Evolutionary conservation across 176 grass and related monocot species (phyloP), one percentile per base, ranked within the genome.

Genomic region (Eremochloa ophiuroides): DNA sequence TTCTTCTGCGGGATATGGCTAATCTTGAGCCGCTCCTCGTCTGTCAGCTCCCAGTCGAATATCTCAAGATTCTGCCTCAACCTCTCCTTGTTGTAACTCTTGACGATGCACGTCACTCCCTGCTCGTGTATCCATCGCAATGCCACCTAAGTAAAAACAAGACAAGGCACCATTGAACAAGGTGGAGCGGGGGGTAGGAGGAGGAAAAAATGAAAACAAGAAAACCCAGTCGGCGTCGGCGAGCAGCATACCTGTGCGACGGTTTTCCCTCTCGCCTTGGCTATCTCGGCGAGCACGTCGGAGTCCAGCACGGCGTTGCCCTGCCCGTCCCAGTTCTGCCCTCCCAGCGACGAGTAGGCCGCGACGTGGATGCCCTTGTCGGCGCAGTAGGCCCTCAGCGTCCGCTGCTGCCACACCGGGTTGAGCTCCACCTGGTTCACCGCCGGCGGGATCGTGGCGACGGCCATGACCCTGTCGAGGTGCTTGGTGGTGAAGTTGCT

Each of bases 341-440:
- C 80, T 1, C 92, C 89, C 35, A 91, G 8, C 23, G 92, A 77
- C 65, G 86, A 89, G 53, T 87, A 94, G 0, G 83, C 92, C 4
- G 76, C 66, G n/a, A 94, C 63, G 48, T 77, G 82, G 81, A 94
- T 85, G 27, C 82, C 85, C 78, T 58, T 90, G 17, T 47, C 75
- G 6, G 71, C 77, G 13, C 71, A 87, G 71, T 84, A 93, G 4
- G 31, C 30, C 73, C 75, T 53, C 18, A 93, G 53, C 26, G 73
- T 93, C 37, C 80, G 60, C 82, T 93, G 91, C n/a, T 90, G 91
- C 87, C 91, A 93, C 9, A 60, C 59, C 16, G 91, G 87, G 78
- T 90, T 84, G 73, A 94, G 65, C 71, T 91, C 85, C 73, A 90
- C 88, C 87, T 95, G 89, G 41, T 94, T 91, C 62, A 94, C 81